A percentile compares a stretch with the other conserved stretches of the same genome.
These are phyloP conservation scores for Chaetomium sp. DNA, from an alignment of 2,329 filamentous ascomycete species.

Conservation along the genomic window DNA sequence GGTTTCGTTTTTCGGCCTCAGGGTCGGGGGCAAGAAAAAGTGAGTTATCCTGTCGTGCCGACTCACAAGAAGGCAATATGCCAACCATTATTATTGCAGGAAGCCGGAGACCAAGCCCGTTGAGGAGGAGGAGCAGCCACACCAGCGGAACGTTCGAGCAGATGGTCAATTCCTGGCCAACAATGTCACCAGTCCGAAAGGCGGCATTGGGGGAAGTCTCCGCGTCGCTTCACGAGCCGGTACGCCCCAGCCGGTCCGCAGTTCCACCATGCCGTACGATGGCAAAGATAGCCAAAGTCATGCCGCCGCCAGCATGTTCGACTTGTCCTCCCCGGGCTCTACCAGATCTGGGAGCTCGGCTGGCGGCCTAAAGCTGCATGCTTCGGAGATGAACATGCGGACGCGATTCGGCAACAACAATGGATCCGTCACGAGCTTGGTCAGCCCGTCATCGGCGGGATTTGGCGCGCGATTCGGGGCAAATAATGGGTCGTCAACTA, in stretches of 20 bases:
- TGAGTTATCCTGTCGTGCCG: constrained; percentile 29
- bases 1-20: constrained; percentile 55
- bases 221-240: constrained; percentile 33
- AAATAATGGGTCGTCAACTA: constrained; percentile 26
- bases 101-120: constrained; percentile 22
- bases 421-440: constrained; percentile 17
- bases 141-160: constrained; percentile 28
- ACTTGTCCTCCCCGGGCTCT: constrained; percentile 30
- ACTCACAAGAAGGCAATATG: background rate
- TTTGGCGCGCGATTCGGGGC: constrained; percentile 14
- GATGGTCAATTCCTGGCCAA: constrained; percentile 33
- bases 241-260: constrained; percentile 33
- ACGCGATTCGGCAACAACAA: constrained; percentile 31
- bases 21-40: constrained; percentile 52
- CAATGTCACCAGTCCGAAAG: constrained; percentile 29
- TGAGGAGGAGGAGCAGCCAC: constrained; percentile 19
- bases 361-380: constrained; percentile 27
- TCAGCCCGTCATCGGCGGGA: constrained; percentile 26
- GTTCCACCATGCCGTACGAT: constrained; percentile 25
- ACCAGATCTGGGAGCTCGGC: constrained; percentile 14
- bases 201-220: constrained; percentile 27
- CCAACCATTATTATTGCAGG: constrained; percentile 24
- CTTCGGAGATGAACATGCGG: constrained; percentile 36
- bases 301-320: constrained; percentile 40
- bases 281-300: constrained; percentile 32